Evolutionary conservation across 2,329 filamentous ascomycete genomes (phyloP).

Genomic region (Diaporthe vaccinii): DNA sequence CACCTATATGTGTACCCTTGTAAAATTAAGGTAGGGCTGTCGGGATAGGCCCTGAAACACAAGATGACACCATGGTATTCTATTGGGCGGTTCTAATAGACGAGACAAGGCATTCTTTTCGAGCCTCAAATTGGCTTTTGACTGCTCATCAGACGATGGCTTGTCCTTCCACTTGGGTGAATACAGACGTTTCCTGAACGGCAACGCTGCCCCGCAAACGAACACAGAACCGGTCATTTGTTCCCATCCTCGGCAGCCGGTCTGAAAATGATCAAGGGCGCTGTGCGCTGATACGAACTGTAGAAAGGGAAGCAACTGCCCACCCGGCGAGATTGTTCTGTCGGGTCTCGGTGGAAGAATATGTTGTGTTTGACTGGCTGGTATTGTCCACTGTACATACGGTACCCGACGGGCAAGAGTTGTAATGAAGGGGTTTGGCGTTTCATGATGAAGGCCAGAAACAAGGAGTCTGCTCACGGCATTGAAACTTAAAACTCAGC

Average conservation of each 20-base stretch:
- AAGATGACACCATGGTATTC: slow-evolving; percentile 3
- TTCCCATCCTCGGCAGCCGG: background rate
- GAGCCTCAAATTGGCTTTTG: background rate
- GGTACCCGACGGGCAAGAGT: slow-evolving; percentile 6
- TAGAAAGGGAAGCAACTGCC: background rate
- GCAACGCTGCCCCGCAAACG: background rate
- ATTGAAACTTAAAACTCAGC: slow-evolving; percentile 29
- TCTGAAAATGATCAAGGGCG: background rate
- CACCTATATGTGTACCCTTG: slow-evolving; percentile 9
- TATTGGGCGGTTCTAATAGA: slow-evolving; percentile 11
- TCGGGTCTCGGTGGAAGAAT: background rate
- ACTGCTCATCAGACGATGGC: background rate
- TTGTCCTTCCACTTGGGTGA: background rate
- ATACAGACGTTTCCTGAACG: too few species aligned
- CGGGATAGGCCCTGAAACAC: slow-evolving; percentile 8
- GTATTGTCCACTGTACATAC: background rate
- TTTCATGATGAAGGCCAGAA: slow-evolving; percentile 17
- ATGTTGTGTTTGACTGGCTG: slow-evolving; percentile 2
- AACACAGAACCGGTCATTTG: background rate
- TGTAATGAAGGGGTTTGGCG: slow-evolving; percentile 14
- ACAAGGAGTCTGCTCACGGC: slow-evolving; percentile 13
- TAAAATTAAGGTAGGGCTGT: slow-evolving; percentile 20
- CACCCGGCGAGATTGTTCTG: background rate
- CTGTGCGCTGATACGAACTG: background rate
- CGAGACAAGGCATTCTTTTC: slow-evolving; percentile 10